Evolutionary conservation across 345 rosid species (phyloP), one percentile per base, ranked within the genome.

Genomic region (Acer negundo): DNA sequence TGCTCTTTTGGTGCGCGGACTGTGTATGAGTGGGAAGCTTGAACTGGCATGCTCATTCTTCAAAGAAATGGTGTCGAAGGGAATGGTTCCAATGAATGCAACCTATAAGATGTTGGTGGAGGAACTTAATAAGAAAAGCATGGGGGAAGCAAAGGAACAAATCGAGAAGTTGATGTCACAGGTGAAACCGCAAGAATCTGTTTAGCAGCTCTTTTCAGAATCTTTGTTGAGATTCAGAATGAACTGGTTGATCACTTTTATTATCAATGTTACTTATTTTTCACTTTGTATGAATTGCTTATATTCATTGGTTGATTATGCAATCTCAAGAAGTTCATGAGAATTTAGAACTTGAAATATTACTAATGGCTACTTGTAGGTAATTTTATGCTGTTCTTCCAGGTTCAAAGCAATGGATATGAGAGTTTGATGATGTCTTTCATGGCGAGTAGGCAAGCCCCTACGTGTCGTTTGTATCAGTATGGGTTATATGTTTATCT

Each of bases 41-140:
- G 89, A 87, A 69, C 84, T 76, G 76, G 95, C 97, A 61, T 89
- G 88, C 84, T 82, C 78, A 26, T 92, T 88, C 87, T 92, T 92
- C 53, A 88, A 93, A 72, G 97, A 92, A 55, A 82, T 82, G 38
- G 82, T 89, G 49, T 65, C 74, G 23, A 95, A 87, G 84, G 94
- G 91, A 75, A 84, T 92, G 92, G 72, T 84, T 75, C 97, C 93
- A 16, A 62, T 75, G 82, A 89, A 87, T 55, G 75, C 82, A 62
- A 84, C 83, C 19, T 87, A 81, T 74, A 90, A 80, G 76, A 67
- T 76, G 78, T 78, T 93, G 87, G 75, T 86, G 13, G 82, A 85
- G 35, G 83, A 87, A 82, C 94, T 95, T 75, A 86, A 89, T 71
- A 46, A 67, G 76, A 86, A 81, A 74, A 84, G 81, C 46, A 82